Evolutionary conservation across 108 stramenopile genomes (phyloP).

Genomic region (Hondaea fermentalgiana): DNA sequence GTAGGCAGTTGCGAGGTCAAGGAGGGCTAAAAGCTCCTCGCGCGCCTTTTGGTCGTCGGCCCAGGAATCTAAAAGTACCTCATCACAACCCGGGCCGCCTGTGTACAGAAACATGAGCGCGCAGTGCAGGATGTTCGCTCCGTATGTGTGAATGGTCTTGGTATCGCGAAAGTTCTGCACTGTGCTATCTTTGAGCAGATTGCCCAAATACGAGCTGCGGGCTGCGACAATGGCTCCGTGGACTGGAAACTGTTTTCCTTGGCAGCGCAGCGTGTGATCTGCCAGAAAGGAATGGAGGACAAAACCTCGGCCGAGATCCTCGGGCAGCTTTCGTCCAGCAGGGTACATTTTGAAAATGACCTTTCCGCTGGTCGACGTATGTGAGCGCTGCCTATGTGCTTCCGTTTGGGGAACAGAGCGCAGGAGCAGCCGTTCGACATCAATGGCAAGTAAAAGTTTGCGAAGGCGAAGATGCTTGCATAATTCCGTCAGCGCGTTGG

Average conservation of each 20-base stretch:
- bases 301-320: neutral
- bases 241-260: neutral
- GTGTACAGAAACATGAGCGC: neutral
- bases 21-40: neutral
- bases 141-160: neutral
- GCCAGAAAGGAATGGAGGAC: neutral
- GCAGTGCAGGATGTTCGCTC: neutral
- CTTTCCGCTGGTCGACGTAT: neutral
- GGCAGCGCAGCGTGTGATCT: neutral
- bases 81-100: neutral
- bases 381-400: neutral
- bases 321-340: neutral
- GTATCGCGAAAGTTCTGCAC: neutral
- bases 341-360: neutral
- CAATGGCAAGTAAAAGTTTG: neutral
- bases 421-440: no score
- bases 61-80: neutral
- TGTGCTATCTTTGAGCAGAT: neutral
- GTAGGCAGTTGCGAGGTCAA: neutral
- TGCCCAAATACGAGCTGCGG: neutral
- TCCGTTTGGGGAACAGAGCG: no score
- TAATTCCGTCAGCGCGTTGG: neutral
- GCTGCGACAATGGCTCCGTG: neutral
- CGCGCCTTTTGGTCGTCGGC: neutral
- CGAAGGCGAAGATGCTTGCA: neutral